Evolutionary conservation across 495 filamentous ascomycete species (phyloP).

Genomic region (Cercophora samala): DNA sequence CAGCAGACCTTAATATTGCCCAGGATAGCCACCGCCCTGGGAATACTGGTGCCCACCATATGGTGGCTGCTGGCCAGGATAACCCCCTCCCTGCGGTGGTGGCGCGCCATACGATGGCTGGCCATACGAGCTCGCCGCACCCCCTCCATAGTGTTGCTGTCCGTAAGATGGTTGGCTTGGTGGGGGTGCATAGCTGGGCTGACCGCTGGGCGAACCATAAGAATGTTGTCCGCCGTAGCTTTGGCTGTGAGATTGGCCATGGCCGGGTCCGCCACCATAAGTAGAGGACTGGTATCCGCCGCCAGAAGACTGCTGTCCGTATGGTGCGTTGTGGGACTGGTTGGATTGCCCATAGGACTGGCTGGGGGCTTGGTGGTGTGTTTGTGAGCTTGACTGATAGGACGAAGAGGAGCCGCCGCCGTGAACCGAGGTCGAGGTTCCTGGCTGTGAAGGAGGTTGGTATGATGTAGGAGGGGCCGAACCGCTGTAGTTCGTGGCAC

Average conservation of each 20-base stretch:
- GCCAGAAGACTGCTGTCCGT: conserved; percentile 14
- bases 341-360: conserved; percentile 6
- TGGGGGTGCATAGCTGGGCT: conserved; percentile 23
- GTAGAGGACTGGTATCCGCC: conserved; percentile 16
- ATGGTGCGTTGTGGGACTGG: conserved; percentile 19
- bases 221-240: conserved; percentile 14
- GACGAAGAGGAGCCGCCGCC: conserved; percentile 9
- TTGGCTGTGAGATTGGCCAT: conserved; percentile 13
- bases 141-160: conserved; percentile 27
- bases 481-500: conserved; percentile 45
- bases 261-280: conserved; percentile 15
- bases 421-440: conserved; percentile 10
- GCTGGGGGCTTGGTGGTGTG: conserved; percentile 16
- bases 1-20: background rate
- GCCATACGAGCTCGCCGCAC: conserved; percentile 17
- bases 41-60: conserved; percentile 16
- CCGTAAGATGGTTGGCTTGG: conserved; percentile 26
- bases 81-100: conserved; percentile 4
- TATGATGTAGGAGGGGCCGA: conserved; percentile 44
- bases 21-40: conserved; percentile 10
- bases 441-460: conserved; percentile 27
- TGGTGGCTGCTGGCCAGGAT: conserved; percentile 15
- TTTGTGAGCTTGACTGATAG: conserved; percentile 15
- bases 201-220: conserved; percentile 15
- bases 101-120: conserved; percentile 13